Conservation (phyloP, 2,329 filamentous ascomycete genomes). For the Talaromyces sp. region DNA sequence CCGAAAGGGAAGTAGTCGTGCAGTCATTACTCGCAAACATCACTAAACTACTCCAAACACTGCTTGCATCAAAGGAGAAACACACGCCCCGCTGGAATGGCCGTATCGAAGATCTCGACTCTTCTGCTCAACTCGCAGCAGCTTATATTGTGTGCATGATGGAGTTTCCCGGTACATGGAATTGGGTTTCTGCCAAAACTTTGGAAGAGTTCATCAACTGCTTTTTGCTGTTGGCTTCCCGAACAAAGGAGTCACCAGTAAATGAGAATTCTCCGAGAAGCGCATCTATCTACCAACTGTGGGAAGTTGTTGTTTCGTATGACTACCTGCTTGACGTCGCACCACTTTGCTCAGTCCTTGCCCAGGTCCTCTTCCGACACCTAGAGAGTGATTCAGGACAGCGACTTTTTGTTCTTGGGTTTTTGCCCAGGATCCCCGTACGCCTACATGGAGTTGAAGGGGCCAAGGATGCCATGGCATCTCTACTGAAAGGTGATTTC, state of each 20-base stretch:
- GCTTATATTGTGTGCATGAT: conserved; percentile 30
- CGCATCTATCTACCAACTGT: conserved; percentile 30
- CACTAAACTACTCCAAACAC: conserved; percentile 8
- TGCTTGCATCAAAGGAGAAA: not conserved
- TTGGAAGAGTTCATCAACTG: conserved; percentile 27
- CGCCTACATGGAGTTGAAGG: conserved; percentile 30
- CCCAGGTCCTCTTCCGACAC: conserved; percentile 18
- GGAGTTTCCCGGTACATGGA: conserved; percentile 24
- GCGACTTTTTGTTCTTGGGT: conserved; percentile 25
- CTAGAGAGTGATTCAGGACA: conserved; percentile 25
- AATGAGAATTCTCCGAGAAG: conserved; percentile 9
- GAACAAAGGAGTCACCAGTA: conserved; percentile 10
- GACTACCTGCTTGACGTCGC: conserved; percentile 33
- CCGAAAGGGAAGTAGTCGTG: conserved; percentile 5
- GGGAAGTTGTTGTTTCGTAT: conserved; percentile 32
- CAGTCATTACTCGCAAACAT: conserved; percentile 8
- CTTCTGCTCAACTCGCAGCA: conserved; percentile 23
- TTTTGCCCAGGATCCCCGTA: conserved; percentile 30
- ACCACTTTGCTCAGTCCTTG: conserved; percentile 27
- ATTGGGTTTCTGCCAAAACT: conserved; percentile 22
- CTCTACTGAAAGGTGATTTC: conserved; percentile 23
- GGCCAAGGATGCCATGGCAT: conserved; percentile 28
- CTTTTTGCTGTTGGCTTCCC: conserved; percentile 23
- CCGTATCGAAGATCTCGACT: conserved; percentile 28
- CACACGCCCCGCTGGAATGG: conserved; percentile 27